Percentiles rank a stretch among this genome's conserved stretches.
phyloP scores from a whole-genome alignment of 306 rosid species.

The Quercus engelmannii region DNA sequence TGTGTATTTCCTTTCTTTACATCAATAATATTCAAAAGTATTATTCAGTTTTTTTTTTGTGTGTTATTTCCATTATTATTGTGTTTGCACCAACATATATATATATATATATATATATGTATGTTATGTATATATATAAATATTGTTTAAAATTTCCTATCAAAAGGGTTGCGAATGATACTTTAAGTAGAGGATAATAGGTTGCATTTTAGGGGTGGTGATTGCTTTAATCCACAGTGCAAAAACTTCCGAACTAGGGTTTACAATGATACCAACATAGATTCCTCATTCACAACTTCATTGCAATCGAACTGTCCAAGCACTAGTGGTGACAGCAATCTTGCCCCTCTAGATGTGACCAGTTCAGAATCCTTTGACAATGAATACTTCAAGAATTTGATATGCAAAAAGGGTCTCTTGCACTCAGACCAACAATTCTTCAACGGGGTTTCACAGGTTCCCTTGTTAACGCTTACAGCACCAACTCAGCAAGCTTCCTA shows the following conservation, averaged over 20 bases:
- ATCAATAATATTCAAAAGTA: no score
- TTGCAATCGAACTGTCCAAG: slow-evolving; percentile 40
- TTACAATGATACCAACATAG: slow-evolving; percentile 58
- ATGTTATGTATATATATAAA: no score
- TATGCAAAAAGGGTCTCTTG: slow-evolving; percentile 39
- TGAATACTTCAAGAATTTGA: slow-evolving; percentile 49
- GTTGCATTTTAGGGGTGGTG: no score
- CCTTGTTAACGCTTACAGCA: slow-evolving; percentile 35
- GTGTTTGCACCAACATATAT: no score
- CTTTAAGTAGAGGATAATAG: no score
- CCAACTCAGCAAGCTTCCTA: slow-evolving; percentile 19
- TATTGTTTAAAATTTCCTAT: no score
- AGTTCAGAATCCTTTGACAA: slow-evolving; percentile 44
- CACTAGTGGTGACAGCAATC: slow-evolving; percentile 38
- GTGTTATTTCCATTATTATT: no score
- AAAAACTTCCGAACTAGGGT: slow-evolving; percentile 36
- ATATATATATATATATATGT: no score
- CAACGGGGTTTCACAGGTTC: slow-evolving; percentile 48
- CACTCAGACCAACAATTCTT: slow-evolving; percentile 61
- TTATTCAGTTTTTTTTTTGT: no score
- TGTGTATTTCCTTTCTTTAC: no score
- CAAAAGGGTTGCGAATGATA: no score
- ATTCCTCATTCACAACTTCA: slow-evolving; percentile 38
- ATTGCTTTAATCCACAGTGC: slow-evolving; percentile 17
- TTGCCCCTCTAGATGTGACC: slow-evolving; percentile 40